Percentiles rank a stretch among this genome's conserved stretches.
Evolutionary conservation across 1,284 basidiomycete species (phyloP).

Genomic region (Hemileccinum hortonii): DNA sequence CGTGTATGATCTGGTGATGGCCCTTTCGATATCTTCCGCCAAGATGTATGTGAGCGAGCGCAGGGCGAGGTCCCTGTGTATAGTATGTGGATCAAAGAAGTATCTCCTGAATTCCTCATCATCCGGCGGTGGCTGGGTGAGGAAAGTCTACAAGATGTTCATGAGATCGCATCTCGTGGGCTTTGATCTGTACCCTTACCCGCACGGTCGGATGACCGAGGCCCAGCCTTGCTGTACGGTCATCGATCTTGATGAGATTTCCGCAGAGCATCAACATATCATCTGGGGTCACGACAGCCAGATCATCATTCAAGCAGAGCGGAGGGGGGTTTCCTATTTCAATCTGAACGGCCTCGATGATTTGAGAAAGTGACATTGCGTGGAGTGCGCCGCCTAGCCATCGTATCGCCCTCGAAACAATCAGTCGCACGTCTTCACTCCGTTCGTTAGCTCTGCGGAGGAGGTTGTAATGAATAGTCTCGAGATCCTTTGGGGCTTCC

Average conservation of each 20-base stretch:
- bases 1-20: slow-evolving; percentile 21
- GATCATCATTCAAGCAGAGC: slow-evolving; percentile 24
- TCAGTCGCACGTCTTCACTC: slow-evolving; percentile 25
- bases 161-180: slow-evolving; percentile 4
- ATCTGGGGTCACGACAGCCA: slow-evolving; percentile 26
- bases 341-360: slow-evolving; percentile 33
- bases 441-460: slow-evolving; percentile 25
- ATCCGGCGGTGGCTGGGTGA: slow-evolving; percentile 19
- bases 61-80: slow-evolving; percentile 31
- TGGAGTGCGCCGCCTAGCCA: slow-evolving; percentile 32
- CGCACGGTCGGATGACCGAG: slow-evolving; percentile 26
- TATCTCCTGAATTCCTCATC: slow-evolving; percentile 16
- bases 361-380: slow-evolving; percentile 27
- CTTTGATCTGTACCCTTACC: slow-evolving; percentile 10
- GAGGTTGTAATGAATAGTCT: slow-evolving; percentile 23
- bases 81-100: slow-evolving; percentile 22
- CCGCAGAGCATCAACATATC: slow-evolving; percentile 30
- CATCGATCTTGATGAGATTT: slow-evolving; percentile 30
- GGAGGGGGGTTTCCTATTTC: slow-evolving; percentile 22
- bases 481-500: slow-evolving; percentile 20
- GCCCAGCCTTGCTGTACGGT: slow-evolving; percentile 21
- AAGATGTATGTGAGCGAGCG: slow-evolving; percentile 33
- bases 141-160: slow-evolving; percentile 18
- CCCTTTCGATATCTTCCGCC: slow-evolving; percentile 26
- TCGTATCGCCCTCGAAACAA: slow-evolving; percentile 25